Evolutionary conservation across 495 filamentous ascomycete species (phyloP).

Genomic region (Durotheca rogersii): DNA sequence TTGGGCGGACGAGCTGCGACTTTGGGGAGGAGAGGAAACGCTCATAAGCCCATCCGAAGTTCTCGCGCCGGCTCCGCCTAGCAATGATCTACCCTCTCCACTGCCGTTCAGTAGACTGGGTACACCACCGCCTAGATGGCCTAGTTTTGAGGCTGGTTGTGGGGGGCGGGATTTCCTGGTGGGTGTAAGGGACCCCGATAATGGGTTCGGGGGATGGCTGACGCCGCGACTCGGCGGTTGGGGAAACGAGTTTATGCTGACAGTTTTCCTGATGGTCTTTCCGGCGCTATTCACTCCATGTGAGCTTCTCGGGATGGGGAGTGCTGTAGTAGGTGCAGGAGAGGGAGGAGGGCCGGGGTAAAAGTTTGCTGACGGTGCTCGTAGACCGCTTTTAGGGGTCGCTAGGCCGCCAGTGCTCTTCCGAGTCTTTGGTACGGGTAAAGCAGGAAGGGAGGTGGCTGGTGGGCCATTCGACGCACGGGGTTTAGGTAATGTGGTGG

Average conservation of each 20-base stretch:
- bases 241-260: constrained; percentile 92
- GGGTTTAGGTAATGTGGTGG: constrained; percentile 64
- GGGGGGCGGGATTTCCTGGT: constrained; percentile 42
- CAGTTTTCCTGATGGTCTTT: constrained; percentile 74
- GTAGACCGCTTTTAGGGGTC: constrained; percentile 53
- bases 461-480: constrained; percentile 64
- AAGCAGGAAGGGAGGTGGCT: constrained; percentile 63
- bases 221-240: constrained; percentile 69
- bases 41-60: constrained; percentile 71
- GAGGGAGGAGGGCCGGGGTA: constrained; percentile 41
- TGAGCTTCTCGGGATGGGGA: constrained; percentile 53
- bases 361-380: constrained; percentile 59
- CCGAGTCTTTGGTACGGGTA: constrained; percentile 70
- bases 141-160: constrained; percentile 43
- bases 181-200: constrained; percentile 49
- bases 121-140: constrained; percentile 50
- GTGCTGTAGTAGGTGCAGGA: constrained; percentile 51
- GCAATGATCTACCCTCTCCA: constrained; percentile 71
- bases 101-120: constrained; percentile 78
- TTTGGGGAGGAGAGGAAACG: constrained; percentile 77
- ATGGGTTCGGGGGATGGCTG: constrained; percentile 61
- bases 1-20: constrained; percentile 84
- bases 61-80: constrained; percentile 55
- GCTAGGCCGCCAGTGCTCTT: constrained; percentile 57
- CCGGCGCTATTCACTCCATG: constrained; percentile 53